Percentiles rank a stretch among this genome's conserved stretches.
Conservation (phyloP, 2,329 filamentous ascomycete species). For the Hypoxylon rubiginosum region DNA sequence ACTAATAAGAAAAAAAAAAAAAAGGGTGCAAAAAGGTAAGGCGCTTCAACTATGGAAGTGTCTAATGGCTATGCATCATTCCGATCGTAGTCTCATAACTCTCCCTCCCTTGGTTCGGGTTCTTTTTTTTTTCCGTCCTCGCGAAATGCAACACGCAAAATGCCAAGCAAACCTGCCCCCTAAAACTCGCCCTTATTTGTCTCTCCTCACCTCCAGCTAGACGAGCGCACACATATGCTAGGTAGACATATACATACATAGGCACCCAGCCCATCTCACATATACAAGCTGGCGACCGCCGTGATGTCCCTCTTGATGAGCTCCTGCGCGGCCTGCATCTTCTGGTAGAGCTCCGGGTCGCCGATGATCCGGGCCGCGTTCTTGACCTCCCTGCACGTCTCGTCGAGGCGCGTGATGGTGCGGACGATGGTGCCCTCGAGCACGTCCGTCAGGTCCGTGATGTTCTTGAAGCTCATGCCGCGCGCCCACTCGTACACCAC, state of each 20-base stretch:
- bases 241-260: neutral
- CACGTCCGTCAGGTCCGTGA: conserved; percentile 95
- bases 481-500: conserved; percentile 99
- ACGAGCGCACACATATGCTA: too few species aligned
- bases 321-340: conserved; percentile 98
- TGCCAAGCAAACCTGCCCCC: neutral
- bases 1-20: too few species aligned
- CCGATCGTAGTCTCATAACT: neutral
- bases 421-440: conserved; percentile 97
- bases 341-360: conserved; percentile 90
- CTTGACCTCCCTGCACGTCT: conserved; percentile 97
- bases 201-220: too few species aligned
- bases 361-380: conserved; percentile 96
- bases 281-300: conserved; percentile 88
- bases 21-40: neutral
- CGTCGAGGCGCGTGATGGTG: conserved; percentile 92
- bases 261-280: conserved; percentile 64
- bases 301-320: conserved; percentile 97
- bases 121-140: conserved; percentile 6
- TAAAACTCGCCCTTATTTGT: neutral
- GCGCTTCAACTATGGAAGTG: neutral
- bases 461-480: conserved; percentile 98
- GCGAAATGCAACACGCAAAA: conserved; percentile 15
- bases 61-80: neutral
- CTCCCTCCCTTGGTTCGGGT: neutral